Percentiles rank a stretch among this genome's conserved stretches.
Conservation (phyloP, 768 basidiomycete species). For the Amanita polypyramis region DNA sequence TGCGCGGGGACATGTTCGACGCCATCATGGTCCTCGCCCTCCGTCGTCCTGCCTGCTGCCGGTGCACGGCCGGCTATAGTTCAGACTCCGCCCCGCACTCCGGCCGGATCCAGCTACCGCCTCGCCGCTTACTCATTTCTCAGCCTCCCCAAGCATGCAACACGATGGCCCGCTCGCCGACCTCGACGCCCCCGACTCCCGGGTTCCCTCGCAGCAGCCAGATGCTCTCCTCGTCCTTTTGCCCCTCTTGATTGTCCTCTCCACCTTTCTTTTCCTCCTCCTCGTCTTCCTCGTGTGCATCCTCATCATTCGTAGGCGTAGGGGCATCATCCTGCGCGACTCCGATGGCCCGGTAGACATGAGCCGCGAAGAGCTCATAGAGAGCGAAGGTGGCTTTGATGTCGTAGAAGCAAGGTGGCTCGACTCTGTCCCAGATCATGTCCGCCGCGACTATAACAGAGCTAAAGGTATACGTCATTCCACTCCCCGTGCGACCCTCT, state of each 20-base stretch:
- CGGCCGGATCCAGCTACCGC: too few species aligned
- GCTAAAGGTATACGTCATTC: slow-evolving; percentile 60
- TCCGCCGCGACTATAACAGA: slow-evolving; percentile 62
- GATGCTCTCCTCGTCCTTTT: slow-evolving; percentile 82
- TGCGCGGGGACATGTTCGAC: slow-evolving; percentile 38
- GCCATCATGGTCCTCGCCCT: slow-evolving; percentile 24
- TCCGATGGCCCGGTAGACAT: slow-evolving; percentile 90
- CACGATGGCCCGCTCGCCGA: slow-evolving; percentile 5
- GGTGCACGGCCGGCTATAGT: not conserved
- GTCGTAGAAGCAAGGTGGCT: slow-evolving; percentile 91
- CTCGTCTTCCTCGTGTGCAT: slow-evolving; percentile 87
- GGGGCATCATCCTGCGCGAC: slow-evolving; percentile 75
- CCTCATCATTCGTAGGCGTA: slow-evolving; percentile 67
- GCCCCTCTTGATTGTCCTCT: slow-evolving; percentile 87
- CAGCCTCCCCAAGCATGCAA: slow-evolving; percentile 2
- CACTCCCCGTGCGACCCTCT: slow-evolving; percentile 8
- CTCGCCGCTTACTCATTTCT: not conserved
- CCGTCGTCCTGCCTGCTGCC: not conserved
- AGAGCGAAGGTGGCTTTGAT: slow-evolving; percentile 90
- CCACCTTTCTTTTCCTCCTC: slow-evolving; percentile 87
- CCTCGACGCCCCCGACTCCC: slow-evolving; percentile 18
- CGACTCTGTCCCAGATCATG: slow-evolving; percentile 61
- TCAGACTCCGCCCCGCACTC: too few species aligned
- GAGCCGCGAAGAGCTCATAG: slow-evolving; percentile 81
- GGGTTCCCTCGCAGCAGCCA: slow-evolving; percentile 22